Evolutionary conservation across 2,329 filamentous ascomycete genomes (phyloP), one percentile per base, ranked within the genome.

Genomic region (Ascomycota sp.): DNA sequence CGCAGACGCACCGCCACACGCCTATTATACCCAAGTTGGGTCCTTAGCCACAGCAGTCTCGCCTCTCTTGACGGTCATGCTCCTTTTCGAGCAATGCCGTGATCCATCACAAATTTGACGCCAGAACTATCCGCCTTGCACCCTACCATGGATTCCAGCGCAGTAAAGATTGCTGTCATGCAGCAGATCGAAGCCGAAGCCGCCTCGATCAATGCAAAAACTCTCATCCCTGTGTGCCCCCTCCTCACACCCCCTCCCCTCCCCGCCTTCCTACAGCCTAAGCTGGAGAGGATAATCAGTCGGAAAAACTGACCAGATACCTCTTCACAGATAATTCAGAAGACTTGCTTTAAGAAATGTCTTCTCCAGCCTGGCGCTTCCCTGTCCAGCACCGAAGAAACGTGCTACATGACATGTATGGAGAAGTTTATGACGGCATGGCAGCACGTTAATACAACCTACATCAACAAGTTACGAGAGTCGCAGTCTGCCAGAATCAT

Each of bases 401-500:
- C 65, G 15, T 86, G 79, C 57, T 63, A 79, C 45, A 78, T 66
- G 13, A 61, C 65, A 35, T 86, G 79, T 59, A 79, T 83, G 69
- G 77, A 85, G 44, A 85, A 85, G 54, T 86, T 85, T 61, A 80
- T 85, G 62, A 57, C 63, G 21, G 66, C 76, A 8, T 86, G 79
- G 79, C 83, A 83, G 55, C 57, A 65, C 37, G 72, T 80, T 44
- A 77, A 73, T 56, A 52, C 61, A 28, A 62, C 72, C 25, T 82
- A 81, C 50, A 67, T 81, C 44, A 52, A 53, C 37, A 63, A 68
- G 40, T 52, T 71, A 52, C 69, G 75, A 51, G 61, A 63, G 39
- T 72, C 75, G 56, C 56, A 56, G 32, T 42, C 15, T 17, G 38
- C 33, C 52, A 50, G 20, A 19, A 31, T 8, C 30, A 19, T 17